Conservation (phyloP, 805 yeast genomes). For the Saccharomycopsis microspora region DNA sequence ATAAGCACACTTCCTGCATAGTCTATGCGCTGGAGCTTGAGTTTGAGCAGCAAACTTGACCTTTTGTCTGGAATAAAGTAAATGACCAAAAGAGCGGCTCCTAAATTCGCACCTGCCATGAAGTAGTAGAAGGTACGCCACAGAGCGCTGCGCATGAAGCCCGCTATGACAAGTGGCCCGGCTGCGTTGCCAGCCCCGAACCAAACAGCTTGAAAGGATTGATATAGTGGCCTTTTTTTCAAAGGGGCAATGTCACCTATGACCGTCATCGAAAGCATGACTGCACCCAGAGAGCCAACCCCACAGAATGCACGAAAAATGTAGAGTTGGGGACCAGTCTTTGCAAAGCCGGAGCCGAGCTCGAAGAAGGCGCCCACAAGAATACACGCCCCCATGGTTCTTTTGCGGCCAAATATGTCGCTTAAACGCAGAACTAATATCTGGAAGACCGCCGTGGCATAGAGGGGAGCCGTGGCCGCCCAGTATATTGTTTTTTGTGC, state of each 20-base stretch:
- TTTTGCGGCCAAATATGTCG: slow-evolving; percentile 44
- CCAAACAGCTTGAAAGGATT: slow-evolving; percentile 40
- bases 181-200: slow-evolving; percentile 41
- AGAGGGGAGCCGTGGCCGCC: slow-evolving; percentile 45
- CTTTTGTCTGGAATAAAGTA: slow-evolving; percentile 28
- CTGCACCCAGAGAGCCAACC: slow-evolving; percentile 43
- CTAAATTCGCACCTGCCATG: slow-evolving; percentile 31
- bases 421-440: slow-evolving; percentile 41
- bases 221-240: slow-evolving; percentile 43
- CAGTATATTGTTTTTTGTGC: slow-evolving; percentile 40
- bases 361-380: slow-evolving; percentile 31
- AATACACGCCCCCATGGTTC: slow-evolving; percentile 29
- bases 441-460: slow-evolving; percentile 41
- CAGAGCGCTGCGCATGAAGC: slow-evolving; percentile 28
- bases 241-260: slow-evolving; percentile 43
- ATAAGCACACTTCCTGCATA: slow-evolving; percentile 38
- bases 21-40: slow-evolving; percentile 37
- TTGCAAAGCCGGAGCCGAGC: slow-evolving; percentile 40
- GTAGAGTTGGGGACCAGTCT: slow-evolving; percentile 35
- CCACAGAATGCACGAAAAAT: slow-evolving; percentile 46
- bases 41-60: slow-evolving; percentile 22
- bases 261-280: slow-evolving; percentile 39
- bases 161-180: slow-evolving; percentile 48
- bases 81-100: slow-evolving; percentile 19
- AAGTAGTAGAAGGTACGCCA: slow-evolving; percentile 45